Conservation (phyloP, 164 flowering plant species). For the Pachysandra terminalis region DNA sequence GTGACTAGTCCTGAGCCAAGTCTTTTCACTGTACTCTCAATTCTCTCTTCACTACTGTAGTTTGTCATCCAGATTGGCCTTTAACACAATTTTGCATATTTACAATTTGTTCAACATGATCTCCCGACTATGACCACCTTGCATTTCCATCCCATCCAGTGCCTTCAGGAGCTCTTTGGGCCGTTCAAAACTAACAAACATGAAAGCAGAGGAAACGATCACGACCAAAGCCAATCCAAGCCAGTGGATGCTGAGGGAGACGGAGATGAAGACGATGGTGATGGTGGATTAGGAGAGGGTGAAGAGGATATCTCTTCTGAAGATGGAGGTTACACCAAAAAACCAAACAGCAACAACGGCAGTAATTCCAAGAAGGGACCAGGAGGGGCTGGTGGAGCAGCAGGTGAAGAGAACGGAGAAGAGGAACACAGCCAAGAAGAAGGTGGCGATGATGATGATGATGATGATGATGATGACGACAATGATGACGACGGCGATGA, state of each 20-base stretch:
- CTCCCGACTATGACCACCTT: background rate
- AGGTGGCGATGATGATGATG: conserved; percentile 18
- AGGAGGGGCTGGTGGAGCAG: conserved; percentile 10
- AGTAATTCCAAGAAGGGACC: conserved; percentile 23
- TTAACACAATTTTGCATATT: background rate
- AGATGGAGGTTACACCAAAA: conserved; percentile 16
- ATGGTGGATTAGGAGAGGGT: conserved; percentile 1
- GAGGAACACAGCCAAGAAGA: conserved; percentile 20
- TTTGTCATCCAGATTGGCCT: no score
- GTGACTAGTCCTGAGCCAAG: no score
- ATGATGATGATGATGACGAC: conserved; percentile 17
- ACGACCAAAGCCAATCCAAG: conserved; percentile 9
- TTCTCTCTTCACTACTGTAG: no score
- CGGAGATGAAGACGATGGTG: conserved; percentile 15
- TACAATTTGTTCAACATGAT: background rate
- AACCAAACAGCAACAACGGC: conserved; percentile 18
- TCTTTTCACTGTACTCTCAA: no score
- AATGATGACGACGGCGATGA: conserved; percentile 25
- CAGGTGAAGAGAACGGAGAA: conserved; percentile 4
- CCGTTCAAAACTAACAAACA: conserved; percentile 7
- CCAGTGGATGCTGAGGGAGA: conserved; percentile 30
- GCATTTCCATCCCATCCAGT: background rate
- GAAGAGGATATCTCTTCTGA: conserved; percentile 2
- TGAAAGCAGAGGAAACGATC: conserved; percentile 15
- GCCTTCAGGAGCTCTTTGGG: conserved; percentile 26